These are phyloP conservation scores for Pseudogymnoascus sp. DNA, from an alignment of 2,329 filamentous ascomycete genomes.

Conservation along the genomic window DNA sequence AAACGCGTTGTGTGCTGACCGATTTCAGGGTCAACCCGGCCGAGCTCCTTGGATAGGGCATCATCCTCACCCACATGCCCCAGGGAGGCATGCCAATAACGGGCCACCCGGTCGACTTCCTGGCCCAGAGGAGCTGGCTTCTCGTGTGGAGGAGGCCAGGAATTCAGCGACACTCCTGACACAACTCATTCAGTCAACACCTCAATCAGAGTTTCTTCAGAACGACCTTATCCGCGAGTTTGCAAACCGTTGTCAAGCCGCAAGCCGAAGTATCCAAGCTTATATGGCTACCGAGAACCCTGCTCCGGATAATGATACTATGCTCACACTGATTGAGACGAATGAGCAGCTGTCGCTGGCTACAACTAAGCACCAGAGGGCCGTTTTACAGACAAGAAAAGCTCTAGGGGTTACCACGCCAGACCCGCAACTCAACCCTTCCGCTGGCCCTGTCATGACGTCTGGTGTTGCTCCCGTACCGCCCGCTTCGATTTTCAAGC, in stretches of 20 bases:
- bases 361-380: slow-evolving; percentile 75
- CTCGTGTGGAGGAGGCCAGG: slow-evolving; percentile 78
- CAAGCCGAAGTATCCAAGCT: slow-evolving; percentile 70
- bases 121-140: slow-evolving; percentile 65
- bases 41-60: background rate
- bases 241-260: slow-evolving; percentile 72
- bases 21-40: background rate
- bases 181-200: slow-evolving; percentile 82
- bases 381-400: slow-evolving; percentile 57
- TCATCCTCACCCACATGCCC: background rate
- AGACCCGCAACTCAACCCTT: slow-evolving; percentile 12
- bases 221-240: slow-evolving; percentile 95
- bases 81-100: slow-evolving; percentile 1
- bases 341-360: slow-evolving; percentile 84
- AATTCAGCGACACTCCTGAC: slow-evolving; percentile 88
- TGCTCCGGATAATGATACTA: slow-evolving; percentile 81
- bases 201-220: slow-evolving; percentile 61
- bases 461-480: slow-evolving; percentile 9
- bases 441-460: background rate
- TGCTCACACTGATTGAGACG: slow-evolving; percentile 87
- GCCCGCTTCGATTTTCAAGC: slow-evolving; percentile 7
- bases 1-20: background rate
- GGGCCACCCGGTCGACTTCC: slow-evolving; percentile 38
- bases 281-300: slow-evolving; percentile 79
- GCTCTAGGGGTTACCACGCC: slow-evolving; percentile 35